Evolutionary conservation across 371 early-diverging fungal genomes (phyloP).

Genomic region (Saksenaea oblongispora): DNA sequence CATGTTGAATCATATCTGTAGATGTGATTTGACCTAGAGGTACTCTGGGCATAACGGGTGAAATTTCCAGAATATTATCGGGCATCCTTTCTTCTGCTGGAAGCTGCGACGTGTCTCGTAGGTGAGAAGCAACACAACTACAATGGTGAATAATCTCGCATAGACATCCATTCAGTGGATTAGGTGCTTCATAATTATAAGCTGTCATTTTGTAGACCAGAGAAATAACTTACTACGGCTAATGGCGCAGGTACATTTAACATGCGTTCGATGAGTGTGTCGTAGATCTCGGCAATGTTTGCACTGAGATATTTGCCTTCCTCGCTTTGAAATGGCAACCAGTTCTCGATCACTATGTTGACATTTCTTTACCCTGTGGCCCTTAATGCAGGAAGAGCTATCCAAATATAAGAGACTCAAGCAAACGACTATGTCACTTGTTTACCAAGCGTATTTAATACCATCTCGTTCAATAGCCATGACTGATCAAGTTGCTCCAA

Average conservation of each 20-base stretch:
- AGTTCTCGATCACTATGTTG: constrained; percentile 28
- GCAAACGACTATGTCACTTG: neutral
- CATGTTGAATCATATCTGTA: neutral
- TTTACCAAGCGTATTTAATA: constrained; percentile 34
- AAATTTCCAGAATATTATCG: neutral
- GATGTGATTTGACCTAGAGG: neutral
- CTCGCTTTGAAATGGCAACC: constrained; percentile 26
- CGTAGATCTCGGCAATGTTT: constrained; percentile 36
- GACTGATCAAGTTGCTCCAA: neutral
- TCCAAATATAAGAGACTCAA: neutral
- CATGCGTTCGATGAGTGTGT: constrained; percentile 27
- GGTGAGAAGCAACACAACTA: constrained; percentile 27
- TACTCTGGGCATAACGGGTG: neutral
- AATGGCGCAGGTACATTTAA: constrained; percentile 43
- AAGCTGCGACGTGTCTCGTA: constrained; percentile 21
- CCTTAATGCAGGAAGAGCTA: constrained; percentile 35
- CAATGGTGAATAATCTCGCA: constrained; percentile 30
- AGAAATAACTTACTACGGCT: constrained; percentile 12
- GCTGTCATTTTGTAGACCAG: neutral
- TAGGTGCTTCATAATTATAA: constrained; percentile 24
- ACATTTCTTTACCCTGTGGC: constrained; percentile 38
- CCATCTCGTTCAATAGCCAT: constrained; percentile 30
- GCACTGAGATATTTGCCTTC: constrained; percentile 38
- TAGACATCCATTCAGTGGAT: constrained; percentile 35
- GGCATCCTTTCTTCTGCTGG: neutral